Base-by-base conservation (phyloP, 129 eudicot genomes). In the Silybum marianum region DNA sequence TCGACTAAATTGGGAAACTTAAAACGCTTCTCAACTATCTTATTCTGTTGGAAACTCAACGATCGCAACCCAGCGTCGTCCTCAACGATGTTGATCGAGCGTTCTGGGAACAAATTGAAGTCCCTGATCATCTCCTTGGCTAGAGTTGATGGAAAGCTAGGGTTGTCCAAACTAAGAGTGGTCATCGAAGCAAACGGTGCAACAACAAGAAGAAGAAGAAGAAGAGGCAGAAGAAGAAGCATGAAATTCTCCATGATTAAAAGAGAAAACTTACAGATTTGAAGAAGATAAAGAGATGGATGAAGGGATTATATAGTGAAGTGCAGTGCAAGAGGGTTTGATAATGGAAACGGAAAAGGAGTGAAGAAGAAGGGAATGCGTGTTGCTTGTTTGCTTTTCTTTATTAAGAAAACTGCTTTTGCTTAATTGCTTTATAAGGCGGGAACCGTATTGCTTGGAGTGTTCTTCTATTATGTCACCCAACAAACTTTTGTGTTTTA, bases 91-190 rank as follows among this genome's bases (percentile, higher is more conserved):
- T 91, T 94, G 84, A 90, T 73, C 22, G 87, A 73, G 3, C 51
- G 85, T 18, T 87, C 72, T 4, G 98, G 98, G 69, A 94, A 90
- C 90, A 94, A 81, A 75, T 91, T 94, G 71, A 94, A 92, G 77
- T 73, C 88, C 12, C 88, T 79, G 83, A 91, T 94, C 81, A 91
- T 81, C 54, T 89, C 74, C 86, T 90, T 89, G 6, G 91, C 94
- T 8, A 86, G 67, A 63, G 76, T 69, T 30, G 83, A 71, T 11
- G 92, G 88, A 21, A 83, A 85, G 38, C 46, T 80, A 40, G 89
- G 83, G 74, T 81, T 67, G 22, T 85, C 65, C 54, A 87, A 86
- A 66, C 73, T 30, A 5, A 74, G 86, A 71, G 76, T 82, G 28
- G 88, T 73, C 5, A 90, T 83, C 4, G 88, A 63, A 36, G 69